These are phyloP conservation scores for Exutisphaerella laricina DNA, from an alignment of 2,329 filamentous ascomycete genomes.

Conservation along the genomic window DNA sequence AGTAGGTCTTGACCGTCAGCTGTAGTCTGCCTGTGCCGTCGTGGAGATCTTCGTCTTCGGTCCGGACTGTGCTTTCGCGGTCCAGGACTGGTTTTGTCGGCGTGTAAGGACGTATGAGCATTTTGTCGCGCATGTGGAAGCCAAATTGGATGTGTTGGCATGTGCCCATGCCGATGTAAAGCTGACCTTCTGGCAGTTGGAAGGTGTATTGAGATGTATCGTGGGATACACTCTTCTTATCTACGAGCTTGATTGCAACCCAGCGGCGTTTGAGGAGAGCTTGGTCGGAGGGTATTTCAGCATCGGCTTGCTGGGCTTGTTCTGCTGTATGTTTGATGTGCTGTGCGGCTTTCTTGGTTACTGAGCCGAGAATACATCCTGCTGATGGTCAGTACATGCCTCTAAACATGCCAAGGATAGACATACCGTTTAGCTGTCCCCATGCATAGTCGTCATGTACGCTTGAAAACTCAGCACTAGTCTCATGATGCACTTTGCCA, in stretches of 20 bases:
- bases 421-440: slow-evolving; percentile 36
- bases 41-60: slow-evolving; percentile 17
- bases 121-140: slow-evolving; percentile 48
- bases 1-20: slow-evolving; percentile 50
- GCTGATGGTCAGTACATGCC: slow-evolving; percentile 19
- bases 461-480: slow-evolving; percentile 46
- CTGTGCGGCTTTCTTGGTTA: slow-evolving; percentile 46
- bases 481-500: slow-evolving; percentile 46
- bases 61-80: slow-evolving; percentile 18
- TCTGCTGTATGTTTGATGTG: slow-evolving; percentile 45
- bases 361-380: slow-evolving; percentile 48
- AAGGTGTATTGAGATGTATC: slow-evolving; percentile 48
- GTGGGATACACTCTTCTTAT: slow-evolving; percentile 37
- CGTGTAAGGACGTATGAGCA: slow-evolving; percentile 48
- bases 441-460: slow-evolving; percentile 50
- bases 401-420: background rate
- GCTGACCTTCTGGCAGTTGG: slow-evolving; percentile 36
- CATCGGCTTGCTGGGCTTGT: slow-evolving; percentile 36
- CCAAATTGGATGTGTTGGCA: slow-evolving; percentile 51
- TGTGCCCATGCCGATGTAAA: slow-evolving; percentile 44
- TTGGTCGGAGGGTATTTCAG: slow-evolving; percentile 28
- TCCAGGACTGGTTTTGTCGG: slow-evolving; percentile 44
- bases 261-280: slow-evolving; percentile 44
- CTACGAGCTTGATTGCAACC: slow-evolving; percentile 41
- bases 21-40: slow-evolving; percentile 43